A percentile compares a stretch with the other conserved stretches of the same genome.
phyloP scores from a whole-genome alignment of 2,329 filamentous ascomycete genomes.

The Penicillium occitanis region DNA sequence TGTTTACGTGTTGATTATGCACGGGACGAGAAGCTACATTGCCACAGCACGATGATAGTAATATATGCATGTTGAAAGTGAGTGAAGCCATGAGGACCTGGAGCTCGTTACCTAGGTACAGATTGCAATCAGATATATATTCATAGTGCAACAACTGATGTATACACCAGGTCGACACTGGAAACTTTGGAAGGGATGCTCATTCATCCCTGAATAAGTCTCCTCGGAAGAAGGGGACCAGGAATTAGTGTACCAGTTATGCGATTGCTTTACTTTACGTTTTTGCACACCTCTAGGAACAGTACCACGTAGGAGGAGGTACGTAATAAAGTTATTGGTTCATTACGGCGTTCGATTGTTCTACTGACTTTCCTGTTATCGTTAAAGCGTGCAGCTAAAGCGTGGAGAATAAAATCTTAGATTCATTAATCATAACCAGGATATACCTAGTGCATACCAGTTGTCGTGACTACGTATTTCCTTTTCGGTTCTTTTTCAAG shows the following conservation, averaged over 20 bases:
- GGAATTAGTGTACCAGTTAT: too few species aligned
- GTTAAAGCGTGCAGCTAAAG: background rate
- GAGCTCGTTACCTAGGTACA: too few species aligned
- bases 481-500: slow-evolving; percentile 1
- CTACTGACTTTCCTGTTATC: background rate
- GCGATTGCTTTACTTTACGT: too few species aligned
- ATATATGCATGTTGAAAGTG: background rate
- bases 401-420: background rate
- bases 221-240: too few species aligned
- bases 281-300: background rate
- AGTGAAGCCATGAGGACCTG: too few species aligned
- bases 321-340: background rate
- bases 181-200: too few species aligned
- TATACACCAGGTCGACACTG: too few species aligned
- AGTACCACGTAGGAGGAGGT: too few species aligned
- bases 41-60: background rate
- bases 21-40: background rate
- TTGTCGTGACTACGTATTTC: background rate
- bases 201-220: too few species aligned
- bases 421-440: background rate
- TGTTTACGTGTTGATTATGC: background rate
- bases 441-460: background rate
- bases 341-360: background rate
- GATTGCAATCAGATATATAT: too few species aligned
- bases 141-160: too few species aligned